A percentile compares a stretch with the other conserved stretches of the same genome.
phyloP scores from a whole-genome alignment of 2,329 filamentous ascomycete species.

The Piedraia hortae region DNA sequence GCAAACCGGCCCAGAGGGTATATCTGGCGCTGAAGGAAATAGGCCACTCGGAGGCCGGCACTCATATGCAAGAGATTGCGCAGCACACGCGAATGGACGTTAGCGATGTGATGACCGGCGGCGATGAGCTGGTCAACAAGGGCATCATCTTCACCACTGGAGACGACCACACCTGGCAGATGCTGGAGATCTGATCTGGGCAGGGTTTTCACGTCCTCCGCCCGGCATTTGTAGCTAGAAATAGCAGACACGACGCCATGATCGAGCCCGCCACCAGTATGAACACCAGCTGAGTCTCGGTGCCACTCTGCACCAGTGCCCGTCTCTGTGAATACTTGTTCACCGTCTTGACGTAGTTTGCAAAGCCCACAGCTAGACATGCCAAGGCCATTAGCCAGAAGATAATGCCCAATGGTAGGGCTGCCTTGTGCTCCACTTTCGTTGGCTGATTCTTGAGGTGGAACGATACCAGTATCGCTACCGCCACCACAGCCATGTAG shows the following conservation, averaged over 20 bases:
- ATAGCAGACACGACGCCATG: conserved; percentile 34
- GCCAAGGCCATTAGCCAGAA: conserved; percentile 64
- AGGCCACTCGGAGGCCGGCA: conserved; percentile 50
- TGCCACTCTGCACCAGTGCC: conserved; percentile 76
- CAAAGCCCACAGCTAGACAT: conserved; percentile 51
- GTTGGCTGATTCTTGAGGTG: conserved; percentile 54
- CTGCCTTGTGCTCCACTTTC: conserved; percentile 39
- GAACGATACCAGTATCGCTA: conserved; percentile 81
- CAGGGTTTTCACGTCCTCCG: background rate
- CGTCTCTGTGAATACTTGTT: conserved; percentile 51
- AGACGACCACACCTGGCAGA: conserved; percentile 76
- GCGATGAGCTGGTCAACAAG: conserved; percentile 47
- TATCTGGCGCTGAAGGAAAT: conserved; percentile 39
- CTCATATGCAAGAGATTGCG: conserved; percentile 56
- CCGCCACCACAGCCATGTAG: conserved; percentile 70
- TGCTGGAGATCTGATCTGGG: conserved; percentile 34
- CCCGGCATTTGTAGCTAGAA: conserved; percentile 21
- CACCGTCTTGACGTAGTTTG: conserved; percentile 65
- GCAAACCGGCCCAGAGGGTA: conserved; percentile 33
- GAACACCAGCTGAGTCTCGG: conserved; percentile 68
- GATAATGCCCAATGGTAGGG: conserved; percentile 56
- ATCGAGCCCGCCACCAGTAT: conserved; percentile 33
- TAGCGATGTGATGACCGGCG: conserved; percentile 44
- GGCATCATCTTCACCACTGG: conserved; percentile 74
- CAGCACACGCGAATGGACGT: conserved; percentile 34